phyloP scores from a whole-genome alignment of 2,329 filamentous ascomycete species.

The Fusarium albidum region DNA sequence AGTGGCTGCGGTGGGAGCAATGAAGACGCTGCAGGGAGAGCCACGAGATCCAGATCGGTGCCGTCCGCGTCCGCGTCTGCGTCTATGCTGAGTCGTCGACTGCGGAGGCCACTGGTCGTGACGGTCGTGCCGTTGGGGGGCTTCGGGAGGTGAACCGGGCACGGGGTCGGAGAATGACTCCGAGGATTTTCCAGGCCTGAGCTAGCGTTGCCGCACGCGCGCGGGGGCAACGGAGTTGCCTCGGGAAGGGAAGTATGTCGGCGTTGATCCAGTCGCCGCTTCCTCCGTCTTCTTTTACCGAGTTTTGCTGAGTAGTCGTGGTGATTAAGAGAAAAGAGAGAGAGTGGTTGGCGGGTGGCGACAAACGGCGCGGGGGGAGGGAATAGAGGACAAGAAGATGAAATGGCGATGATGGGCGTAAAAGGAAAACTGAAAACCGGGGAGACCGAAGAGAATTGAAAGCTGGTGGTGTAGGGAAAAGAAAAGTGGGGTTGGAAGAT shows the following conservation, averaged over 20 bases:
- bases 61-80: conserved; percentile 1
- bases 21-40: conserved; percentile 16
- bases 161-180: conserved; percentile 34
- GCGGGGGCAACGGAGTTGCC: conserved; percentile 35
- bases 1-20: conserved; percentile 10
- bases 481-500: conserved; percentile 23
- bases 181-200: conserved; percentile 34
- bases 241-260: conserved; percentile 25
- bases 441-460: conserved; percentile 20
- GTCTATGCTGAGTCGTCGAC: conserved; percentile 1
- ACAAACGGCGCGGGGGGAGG: background rate
- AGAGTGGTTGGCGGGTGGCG: background rate
- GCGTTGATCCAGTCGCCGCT: background rate
- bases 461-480: conserved; percentile 28
- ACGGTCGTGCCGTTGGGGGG: conserved; percentile 33
- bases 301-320: background rate
- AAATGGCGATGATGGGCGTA: background rate
- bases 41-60: conserved; percentile 15
- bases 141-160: conserved; percentile 31
- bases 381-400: background rate
- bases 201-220: conserved; percentile 30
- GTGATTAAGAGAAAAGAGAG: background rate
- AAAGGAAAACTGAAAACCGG: conserved; percentile 18
- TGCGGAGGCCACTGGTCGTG: conserved; percentile 25
- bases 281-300: background rate